Percentiles rank a stretch among this genome's conserved stretches.
Evolutionary conservation across 2,329 filamentous ascomycete species (phyloP).

Genomic region (Metarhizium robertsii): DNA sequence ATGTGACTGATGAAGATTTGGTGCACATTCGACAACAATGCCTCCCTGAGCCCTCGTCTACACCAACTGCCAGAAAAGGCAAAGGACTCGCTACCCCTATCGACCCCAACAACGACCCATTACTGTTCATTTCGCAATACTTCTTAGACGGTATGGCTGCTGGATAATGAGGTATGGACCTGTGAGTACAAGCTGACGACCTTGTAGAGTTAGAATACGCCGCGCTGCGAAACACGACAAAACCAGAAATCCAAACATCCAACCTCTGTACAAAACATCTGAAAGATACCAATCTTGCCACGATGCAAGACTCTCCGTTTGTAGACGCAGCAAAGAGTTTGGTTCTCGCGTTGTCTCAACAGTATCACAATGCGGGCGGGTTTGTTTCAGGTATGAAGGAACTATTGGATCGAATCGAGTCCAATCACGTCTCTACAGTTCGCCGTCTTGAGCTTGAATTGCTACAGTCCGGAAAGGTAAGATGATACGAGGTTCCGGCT

Average conservation of each 20-base stretch:
- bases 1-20: constrained; percentile 20
- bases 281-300: constrained; percentile 18
- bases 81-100: constrained; percentile 25
- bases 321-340: constrained; percentile 25
- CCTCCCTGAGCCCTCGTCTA: constrained; percentile 9
- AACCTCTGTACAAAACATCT: constrained; percentile 33
- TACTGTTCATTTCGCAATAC: constrained; percentile 32
- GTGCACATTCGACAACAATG: constrained; percentile 16
- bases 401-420: constrained; percentile 25
- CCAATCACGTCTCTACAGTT: constrained; percentile 28
- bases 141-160: constrained; percentile 42
- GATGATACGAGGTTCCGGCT: constrained; percentile 3
- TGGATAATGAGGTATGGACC: not conserved
- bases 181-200: not conserved
- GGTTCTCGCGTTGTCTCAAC: constrained; percentile 24
- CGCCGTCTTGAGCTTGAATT: constrained; percentile 42
- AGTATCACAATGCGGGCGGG: constrained; percentile 21
- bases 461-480: constrained; percentile 41
- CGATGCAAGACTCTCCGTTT: constrained; percentile 22
- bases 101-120: constrained; percentile 20
- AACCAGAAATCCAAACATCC: constrained; percentile 27
- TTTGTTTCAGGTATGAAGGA: constrained; percentile 24
- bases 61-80: constrained; percentile 27
- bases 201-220: constrained; percentile 38
- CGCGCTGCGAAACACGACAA: constrained; percentile 21